Conservation (phyloP, 306 rosid genomes). For the Chamaecrista fasciculata region DNA sequence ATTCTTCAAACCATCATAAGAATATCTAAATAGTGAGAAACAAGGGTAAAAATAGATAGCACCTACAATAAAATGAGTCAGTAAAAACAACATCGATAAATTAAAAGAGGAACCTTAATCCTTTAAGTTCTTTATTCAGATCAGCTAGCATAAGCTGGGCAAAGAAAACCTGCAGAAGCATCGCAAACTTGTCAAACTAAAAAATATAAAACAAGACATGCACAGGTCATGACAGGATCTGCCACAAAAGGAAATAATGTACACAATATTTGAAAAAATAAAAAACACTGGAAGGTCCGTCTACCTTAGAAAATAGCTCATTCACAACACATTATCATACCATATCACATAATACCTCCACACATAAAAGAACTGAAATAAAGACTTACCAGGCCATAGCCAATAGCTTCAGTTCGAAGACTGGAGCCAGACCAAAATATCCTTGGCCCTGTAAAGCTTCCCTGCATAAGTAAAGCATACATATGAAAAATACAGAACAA, state of each 20-base stretch:
- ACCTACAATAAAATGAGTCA: not conserved
- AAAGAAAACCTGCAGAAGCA: constrained; percentile 87
- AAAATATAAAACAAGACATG: constrained; percentile 15
- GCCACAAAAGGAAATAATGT: constrained; percentile 13
- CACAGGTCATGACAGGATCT: not conserved
- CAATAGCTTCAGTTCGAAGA: constrained; percentile 98
- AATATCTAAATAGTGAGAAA: constrained; percentile 25
- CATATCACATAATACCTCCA: constrained; percentile 14
- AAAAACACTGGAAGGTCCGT: not conserved
- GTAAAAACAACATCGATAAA: constrained; percentile 28
- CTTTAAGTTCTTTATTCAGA: constrained; percentile 96
- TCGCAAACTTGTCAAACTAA: constrained; percentile 28
- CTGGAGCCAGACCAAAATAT: constrained; percentile 99
- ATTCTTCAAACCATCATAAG: constrained; percentile 14
- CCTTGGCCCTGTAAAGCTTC: constrained; percentile 97
- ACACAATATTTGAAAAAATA: not conserved
- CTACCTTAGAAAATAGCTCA: not conserved
- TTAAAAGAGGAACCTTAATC: constrained; percentile 70
- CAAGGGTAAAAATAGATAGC: constrained; percentile 11
- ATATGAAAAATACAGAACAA: constrained; percentile 41
- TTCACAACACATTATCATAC: constrained; percentile 11
- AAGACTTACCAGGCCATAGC: constrained; percentile 93
- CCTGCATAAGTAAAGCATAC: constrained; percentile 77
- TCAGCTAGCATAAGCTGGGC: constrained; percentile 95
- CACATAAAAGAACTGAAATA: constrained; percentile 32